Percentiles rank a stretch among this genome's conserved stretches.
Evolutionary conservation across 208 protist species (phyloP).

Genomic region (Acanthamoeba lenticulata): DNA sequence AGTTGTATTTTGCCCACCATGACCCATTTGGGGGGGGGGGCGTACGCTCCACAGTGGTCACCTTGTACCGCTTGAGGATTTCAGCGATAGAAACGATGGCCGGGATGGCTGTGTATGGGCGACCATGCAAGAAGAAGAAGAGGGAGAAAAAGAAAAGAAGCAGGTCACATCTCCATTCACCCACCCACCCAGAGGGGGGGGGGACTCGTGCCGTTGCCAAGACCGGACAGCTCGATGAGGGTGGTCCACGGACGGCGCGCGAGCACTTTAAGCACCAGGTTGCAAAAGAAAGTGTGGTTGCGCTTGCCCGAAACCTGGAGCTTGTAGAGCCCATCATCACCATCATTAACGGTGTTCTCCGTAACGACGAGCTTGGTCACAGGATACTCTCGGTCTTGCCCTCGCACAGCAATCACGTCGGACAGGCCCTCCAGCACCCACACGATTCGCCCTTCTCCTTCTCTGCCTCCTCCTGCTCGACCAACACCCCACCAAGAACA

Average conservation of each 20-base stretch:
- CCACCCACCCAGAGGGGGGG: background rate
- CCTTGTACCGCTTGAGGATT: constrained; percentile 46
- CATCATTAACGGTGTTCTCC: background rate
- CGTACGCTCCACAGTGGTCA: constrained; percentile 4
- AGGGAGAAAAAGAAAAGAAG: no score
- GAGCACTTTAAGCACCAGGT: constrained; percentile 39
- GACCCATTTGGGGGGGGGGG: background rate
- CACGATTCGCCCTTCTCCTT: background rate
- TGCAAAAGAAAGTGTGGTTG: constrained; percentile 30
- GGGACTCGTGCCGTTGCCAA: background rate
- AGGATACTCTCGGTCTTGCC: background rate
- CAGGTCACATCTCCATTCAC: background rate
- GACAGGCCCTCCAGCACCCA: background rate
- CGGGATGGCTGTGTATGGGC: constrained; percentile 9
- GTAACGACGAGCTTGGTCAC: background rate
- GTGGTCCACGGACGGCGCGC: constrained; percentile 1
- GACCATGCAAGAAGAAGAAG: background rate
- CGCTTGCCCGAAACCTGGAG: constrained; percentile 54
- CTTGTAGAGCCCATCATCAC: background rate
- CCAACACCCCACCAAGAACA: no score
- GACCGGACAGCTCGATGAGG: background rate
- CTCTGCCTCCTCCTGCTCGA: background rate
- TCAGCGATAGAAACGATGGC: constrained; percentile 42
- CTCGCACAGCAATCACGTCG: background rate
- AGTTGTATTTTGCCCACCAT: background rate